Base-by-base conservation (phyloP, 176 grass and related monocot species). In the Avena sativa region DNA sequence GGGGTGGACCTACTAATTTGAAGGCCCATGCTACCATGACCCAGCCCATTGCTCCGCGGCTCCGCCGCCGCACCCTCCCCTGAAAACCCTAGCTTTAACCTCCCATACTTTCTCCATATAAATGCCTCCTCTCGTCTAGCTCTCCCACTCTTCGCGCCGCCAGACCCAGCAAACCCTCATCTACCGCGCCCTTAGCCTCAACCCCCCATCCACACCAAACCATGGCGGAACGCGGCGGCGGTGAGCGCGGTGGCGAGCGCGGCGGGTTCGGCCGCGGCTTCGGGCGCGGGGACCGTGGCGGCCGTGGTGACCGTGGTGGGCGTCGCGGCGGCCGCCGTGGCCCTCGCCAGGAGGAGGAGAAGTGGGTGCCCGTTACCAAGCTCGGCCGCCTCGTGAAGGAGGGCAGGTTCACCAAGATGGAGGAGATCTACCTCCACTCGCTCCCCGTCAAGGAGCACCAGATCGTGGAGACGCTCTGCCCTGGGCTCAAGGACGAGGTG, bases 381-480 rank as follows among this genome's bases (percentile, higher is more conserved):
- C 95, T 97, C 25, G 95, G 92, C 9, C 95, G 92, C 70, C 90
- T 97, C 58, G 95, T 97, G n/a, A 94, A 89, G 92, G 88, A 93
- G 6, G 68, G 61, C 8, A 46, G 48, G 43, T 81, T 97, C 86
- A 3, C 1, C 44, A 87, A 78, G 48, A 85, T 97, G 59, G 95
- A 97, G 90, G 80, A 97, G 86, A 92, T 97, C 84, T 97, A 97
- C 76, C 88, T 94, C 38, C 95, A 97, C 70, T 97, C 95, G 12
- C 95, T 97, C 19, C 90, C 95, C 44, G 95, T 97, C 43, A 97
- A 97, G 90, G 95, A 97, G 73, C 95, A 97, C 88, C 92, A 94
- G 64, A 97, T 97, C 88, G 81, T 97, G 25, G 95, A 97, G 47
- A 1, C 4, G 30, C 90, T 97, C 13, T 52, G 87, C 16, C 88